Conservation (phyloP, 2,329 filamentous ascomycete genomes). For the Cladobotryum mycophilum region DNA sequence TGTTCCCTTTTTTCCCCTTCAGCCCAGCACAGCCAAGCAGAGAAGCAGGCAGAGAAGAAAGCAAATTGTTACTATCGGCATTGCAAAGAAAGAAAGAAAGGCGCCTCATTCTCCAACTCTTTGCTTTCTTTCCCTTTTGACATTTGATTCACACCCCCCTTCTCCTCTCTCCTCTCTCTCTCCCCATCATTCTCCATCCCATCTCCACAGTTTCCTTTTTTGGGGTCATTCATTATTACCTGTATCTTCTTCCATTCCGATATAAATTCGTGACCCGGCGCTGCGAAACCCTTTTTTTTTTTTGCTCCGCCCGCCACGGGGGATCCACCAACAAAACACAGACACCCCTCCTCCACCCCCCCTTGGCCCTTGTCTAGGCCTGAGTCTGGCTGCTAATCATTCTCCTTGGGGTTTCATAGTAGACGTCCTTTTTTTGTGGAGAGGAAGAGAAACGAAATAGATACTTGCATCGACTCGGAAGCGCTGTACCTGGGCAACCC, state of each 20-base stretch:
- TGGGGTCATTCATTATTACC: too few relatives aligned
- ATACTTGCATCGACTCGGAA: too few relatives aligned
- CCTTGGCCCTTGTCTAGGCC: neutral
- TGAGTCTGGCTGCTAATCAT: conserved; percentile 7
- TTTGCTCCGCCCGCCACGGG: conserved; percentile 14
- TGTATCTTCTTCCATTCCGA: conserved; percentile 22
- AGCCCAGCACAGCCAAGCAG: too few relatives aligned
- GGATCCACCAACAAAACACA: conserved; percentile 4
- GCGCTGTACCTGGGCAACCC: too few relatives aligned
- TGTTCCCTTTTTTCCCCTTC: too few relatives aligned
- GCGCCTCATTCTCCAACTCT: neutral
- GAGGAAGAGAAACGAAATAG: too few relatives aligned
- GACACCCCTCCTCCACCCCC: conserved; percentile 2
- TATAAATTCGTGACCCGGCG: conserved; percentile 28
- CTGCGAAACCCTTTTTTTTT: conserved; percentile 4
- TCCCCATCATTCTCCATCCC: conserved; percentile 1
- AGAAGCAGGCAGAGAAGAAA: too few relatives aligned
- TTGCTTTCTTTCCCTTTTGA: neutral
- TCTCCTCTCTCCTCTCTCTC: conserved; percentile 1
- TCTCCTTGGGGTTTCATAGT: too few relatives aligned
- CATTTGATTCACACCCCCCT: conserved; percentile 8
- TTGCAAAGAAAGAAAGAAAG: too few relatives aligned
- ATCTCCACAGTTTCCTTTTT: conserved; percentile 7
- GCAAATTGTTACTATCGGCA: too few relatives aligned
- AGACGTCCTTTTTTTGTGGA: too few relatives aligned